Evolutionary conservation across 805 yeast species (phyloP), one percentile per base, ranked within the genome.

Genomic region (Hanseniaspora osmophila): DNA sequence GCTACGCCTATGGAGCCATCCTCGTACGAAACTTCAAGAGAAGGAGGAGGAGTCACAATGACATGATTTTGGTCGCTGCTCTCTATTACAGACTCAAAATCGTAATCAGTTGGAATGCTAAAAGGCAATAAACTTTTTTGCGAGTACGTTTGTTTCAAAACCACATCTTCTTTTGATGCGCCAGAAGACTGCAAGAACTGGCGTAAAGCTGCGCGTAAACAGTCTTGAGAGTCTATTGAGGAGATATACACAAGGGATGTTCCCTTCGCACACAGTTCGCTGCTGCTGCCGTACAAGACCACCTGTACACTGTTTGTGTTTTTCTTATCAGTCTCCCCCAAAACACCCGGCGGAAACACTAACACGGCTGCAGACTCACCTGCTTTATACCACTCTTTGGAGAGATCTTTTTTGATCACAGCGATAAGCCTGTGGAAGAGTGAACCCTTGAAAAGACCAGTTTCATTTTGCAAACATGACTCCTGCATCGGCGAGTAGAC

Each of bases 231-330:
- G 2, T 92, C 94, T 48, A 74, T 73, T 10, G 95, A 80, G 37
- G 88, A 78, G 51, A 86, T 68, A 65, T 84, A 88, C 97, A 97
- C 90, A 45, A 88, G 75, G 46, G 90, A 76, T 55, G 87, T 88
- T 40, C 84, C 92, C n/a, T 60, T 60, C 2, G 96, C 94, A 52
- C 94, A 86, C 52, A 83, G 80, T 15, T 94, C 96, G 1, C 90
- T 70, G 10, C 86, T 92, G 7, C 87, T 78, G 44, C 94, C 94
- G 69, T 85, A 78, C 32, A 92, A 85, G 37, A 90, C 66, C 4
- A 80, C 90, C 63, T 88, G 96, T 35, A 90, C 92, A 9, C 92
- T 84, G 52, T 67, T 71, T 47, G 66, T 67, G 60, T 92, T 90
- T 43, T 68, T 54, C 6, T 11, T 13, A 13, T 77, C 69, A 2